These are phyloP conservation scores for Fusarium liriodendri DNA, from an alignment of 2,329 filamentous ascomycete genomes.

Conservation along the genomic window DNA sequence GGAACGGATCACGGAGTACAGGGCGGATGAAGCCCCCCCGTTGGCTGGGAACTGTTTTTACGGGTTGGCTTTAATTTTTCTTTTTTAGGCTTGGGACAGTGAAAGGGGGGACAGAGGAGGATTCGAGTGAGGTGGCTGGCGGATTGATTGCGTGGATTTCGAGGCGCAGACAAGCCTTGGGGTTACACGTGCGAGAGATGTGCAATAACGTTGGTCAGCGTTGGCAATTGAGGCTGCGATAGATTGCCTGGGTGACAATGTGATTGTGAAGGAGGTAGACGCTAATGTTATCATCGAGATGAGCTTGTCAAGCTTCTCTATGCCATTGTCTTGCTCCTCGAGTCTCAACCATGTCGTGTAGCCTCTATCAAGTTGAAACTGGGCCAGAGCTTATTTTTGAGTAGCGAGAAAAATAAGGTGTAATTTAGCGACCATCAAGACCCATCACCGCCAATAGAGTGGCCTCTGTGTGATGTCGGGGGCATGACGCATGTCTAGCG, in stretches of 20 bases:
- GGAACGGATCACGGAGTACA: not conserved
- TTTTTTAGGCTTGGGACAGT: not conserved
- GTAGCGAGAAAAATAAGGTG: constrained; percentile 22
- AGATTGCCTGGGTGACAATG: not conserved
- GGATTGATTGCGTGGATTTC: constrained; percentile 25
- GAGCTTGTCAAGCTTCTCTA: not conserved
- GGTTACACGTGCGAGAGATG: constrained; percentile 17
- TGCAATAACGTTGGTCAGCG: constrained; percentile 20
- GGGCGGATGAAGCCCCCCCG: not conserved
- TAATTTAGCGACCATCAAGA: constrained; percentile 20
- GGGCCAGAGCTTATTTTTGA: constrained; percentile 20
- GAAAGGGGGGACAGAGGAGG: not conserved
- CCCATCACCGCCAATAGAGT: constrained; percentile 17
- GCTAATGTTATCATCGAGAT: not conserved
- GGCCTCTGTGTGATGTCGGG: constrained; percentile 1
- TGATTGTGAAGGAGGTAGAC: not conserved
- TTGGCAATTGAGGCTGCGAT: not conserved
- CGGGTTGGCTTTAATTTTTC: not conserved
- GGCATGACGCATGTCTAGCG: not conserved
- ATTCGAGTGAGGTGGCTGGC: constrained; percentile 7
- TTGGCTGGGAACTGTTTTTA: not conserved
- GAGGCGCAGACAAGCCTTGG: constrained; percentile 27
- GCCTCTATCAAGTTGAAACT: constrained; percentile 5
- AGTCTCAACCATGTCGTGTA: not conserved
- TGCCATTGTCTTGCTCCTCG: not conserved